Base-by-base conservation (phyloP, 208 protist genomes). In the Leptomonas pyrrhocoris region DNA sequence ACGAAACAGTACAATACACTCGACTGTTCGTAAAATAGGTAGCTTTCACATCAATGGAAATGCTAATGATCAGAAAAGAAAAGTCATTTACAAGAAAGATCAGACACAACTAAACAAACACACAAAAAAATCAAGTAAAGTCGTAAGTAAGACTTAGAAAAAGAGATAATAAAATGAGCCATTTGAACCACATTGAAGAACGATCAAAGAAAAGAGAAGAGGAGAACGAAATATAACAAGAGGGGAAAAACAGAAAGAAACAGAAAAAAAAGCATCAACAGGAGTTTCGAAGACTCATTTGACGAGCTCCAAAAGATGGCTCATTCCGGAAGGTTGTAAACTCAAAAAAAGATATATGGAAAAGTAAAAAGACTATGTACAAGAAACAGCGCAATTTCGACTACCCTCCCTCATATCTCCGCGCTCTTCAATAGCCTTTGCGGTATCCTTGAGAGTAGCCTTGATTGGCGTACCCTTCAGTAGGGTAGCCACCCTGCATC, bases 161-260 rank as follows among this genome's bases (percentile, higher is more conserved):
- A 30, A 46, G 3, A 19, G 9, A 46, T 43, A 57, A 45, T 1
- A 57, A 57, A 65, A 64, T 51, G 62, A 19, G n/a, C 48, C 64
- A 36, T 56, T 60, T 36, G 56, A 50, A 46, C 36, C 36, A 65
- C 25, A 72, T 71, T 53, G 53, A 74, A 34, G 64, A 80, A 80
- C 70, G 53, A 69, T 72, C 68, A 21, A 64, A 72, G 36, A 71
- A 34, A 0, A 40, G 42, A 34, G 2, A 45, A 19, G 16, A 60
- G 2, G 8, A 71, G 74, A 68, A 42, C 6, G 31, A 46, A 18
- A 60, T 19, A 34, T 38, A n/a, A 50, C 34, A 40, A 45, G 2
- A 49, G 38, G 45, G 23, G 48, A 54, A 42, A 75, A 68, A 53
- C 21, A 45, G 46, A 38, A 56, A 75, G 55, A 66, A 83, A 49